Conservation (phyloP, 139 green algal genomes). For the Auxenochlorella pyrenoidosa region DNA sequence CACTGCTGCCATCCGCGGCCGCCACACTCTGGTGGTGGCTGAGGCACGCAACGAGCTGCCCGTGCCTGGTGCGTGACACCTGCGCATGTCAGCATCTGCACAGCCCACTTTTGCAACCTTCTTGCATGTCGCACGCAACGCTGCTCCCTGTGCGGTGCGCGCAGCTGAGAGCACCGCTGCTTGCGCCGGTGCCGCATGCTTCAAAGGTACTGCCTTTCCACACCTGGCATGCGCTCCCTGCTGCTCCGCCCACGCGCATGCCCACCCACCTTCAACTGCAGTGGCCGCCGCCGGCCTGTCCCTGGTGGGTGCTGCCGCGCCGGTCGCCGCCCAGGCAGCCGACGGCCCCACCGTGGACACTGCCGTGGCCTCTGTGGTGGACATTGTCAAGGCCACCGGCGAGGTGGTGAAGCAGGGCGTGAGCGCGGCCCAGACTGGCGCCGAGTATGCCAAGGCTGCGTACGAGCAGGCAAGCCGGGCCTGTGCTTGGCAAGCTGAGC, state of each 20-base stretch:
- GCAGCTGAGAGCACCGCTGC: no score
- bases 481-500: background rate
- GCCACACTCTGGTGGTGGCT: background rate
- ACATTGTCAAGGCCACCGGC: conserved; percentile 38
- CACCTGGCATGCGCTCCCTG: background rate
- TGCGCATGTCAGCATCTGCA: background rate
- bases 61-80: conserved; percentile 24
- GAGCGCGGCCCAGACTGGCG: conserved; percentile 30
- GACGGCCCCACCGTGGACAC: conserved; percentile 27
- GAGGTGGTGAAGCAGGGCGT: conserved; percentile 46
- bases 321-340: background rate
- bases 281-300: conserved; percentile 3
- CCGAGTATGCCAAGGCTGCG: conserved; percentile 31
- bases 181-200: background rate
- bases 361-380: conserved; percentile 24
- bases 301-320: background rate
- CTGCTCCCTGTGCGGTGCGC: no score
- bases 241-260: background rate
- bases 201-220: background rate
- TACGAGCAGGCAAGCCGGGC: background rate
- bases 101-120: background rate
- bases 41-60: background rate
- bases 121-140: background rate
- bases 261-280: background rate
- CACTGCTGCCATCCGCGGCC: background rate